Evolutionary conservation across 2,329 filamentous ascomycete genomes (phyloP).

Genomic region (Paecilomyces variotii): DNA sequence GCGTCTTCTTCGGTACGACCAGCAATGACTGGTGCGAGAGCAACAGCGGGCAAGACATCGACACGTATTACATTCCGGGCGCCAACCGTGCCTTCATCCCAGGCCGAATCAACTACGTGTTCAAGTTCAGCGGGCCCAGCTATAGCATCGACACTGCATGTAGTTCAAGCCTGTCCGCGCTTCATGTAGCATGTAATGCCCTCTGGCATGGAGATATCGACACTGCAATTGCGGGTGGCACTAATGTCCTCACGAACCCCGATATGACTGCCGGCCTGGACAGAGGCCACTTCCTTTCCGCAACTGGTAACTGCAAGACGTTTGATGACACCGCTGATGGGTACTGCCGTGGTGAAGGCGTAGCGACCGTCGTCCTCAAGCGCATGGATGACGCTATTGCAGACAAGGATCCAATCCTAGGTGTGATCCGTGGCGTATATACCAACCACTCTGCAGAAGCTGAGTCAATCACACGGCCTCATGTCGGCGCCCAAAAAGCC

Average conservation of each 20-base stretch:
- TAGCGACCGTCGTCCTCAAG: constrained; percentile 41
- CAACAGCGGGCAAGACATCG: constrained; percentile 60
- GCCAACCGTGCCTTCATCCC: constrained; percentile 23
- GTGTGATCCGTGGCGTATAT: constrained; percentile 29
- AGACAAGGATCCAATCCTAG: constrained; percentile 34
- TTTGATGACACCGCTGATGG: constrained; percentile 41
- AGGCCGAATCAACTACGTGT: constrained; percentile 59
- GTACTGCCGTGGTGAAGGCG: constrained; percentile 43
- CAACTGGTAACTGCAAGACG: constrained; percentile 36
- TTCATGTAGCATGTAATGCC: constrained; percentile 61
- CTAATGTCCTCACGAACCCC: constrained; percentile 63
- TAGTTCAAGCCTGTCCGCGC: constrained; percentile 60
- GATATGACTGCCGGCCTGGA: constrained; percentile 67
- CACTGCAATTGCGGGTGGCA: constrained; percentile 66
- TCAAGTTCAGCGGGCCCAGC: constrained; percentile 60
- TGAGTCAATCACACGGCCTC: constrained; percentile 25
- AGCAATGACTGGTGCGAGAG: constrained; percentile 53
- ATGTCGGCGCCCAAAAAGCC: constrained; percentile 18
- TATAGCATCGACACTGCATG: constrained; percentile 65
- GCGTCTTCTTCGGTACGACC: constrained; percentile 63
- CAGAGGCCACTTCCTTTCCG: constrained; percentile 27
- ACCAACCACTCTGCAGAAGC: constrained; percentile 37
- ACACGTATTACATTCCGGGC: constrained; percentile 56
- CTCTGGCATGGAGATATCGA: constrained; percentile 67
- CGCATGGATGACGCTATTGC: constrained; percentile 37